Evolutionary conservation across 208 protist genomes (phyloP), one percentile per base, ranked within the genome.

Genomic region (Tritrichomonas musculus): DNA sequence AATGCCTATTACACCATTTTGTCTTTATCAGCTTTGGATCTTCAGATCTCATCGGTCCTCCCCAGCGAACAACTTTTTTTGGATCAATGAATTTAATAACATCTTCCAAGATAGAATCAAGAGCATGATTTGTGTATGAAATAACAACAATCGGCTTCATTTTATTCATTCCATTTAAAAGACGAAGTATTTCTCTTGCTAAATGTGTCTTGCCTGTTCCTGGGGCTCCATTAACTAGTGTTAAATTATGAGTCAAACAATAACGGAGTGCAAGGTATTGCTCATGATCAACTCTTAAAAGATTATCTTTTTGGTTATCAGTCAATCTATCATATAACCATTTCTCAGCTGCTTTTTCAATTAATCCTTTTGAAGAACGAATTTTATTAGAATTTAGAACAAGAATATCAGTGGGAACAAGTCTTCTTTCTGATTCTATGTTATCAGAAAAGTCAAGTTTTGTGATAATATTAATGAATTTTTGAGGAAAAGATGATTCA

Each of bases 181-280:
- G 8, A 22, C 77, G 8, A 11, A 88, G 27, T 3, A 27, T 27
- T 88, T 88, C 77, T 39, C 39, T 25, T 57, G 77, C 77, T 39
- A 88, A 33, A 57, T 88, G 47, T 36, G 77, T 88, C 57, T 88
- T 88, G 39, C 77, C 77, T 57, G 77, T 88, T 20, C 77, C 77
- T 53, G 77, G 77, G 30, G 33, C 20, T 44, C 77, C 77, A 39
- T 88, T 88, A 20, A 88, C 77, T n/a, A 88, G 22, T 17, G 77
- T 88, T 8, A 88, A 30, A 39, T 25, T 41, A 88, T 88, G 41
- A 3, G 33, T 8, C 0, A 88, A 36, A 33, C 33, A 53, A 39
- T 88, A 33, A 17, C 36, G 25, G 9, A 88, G 25, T 0, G 77
- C 41, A 60, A 2, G 8, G 39, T 57, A 88, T 88, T 88, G 77